Base-by-base conservation (phyloP, 1,284 basidiomycete species). In the Puccinia triticina region DNA sequence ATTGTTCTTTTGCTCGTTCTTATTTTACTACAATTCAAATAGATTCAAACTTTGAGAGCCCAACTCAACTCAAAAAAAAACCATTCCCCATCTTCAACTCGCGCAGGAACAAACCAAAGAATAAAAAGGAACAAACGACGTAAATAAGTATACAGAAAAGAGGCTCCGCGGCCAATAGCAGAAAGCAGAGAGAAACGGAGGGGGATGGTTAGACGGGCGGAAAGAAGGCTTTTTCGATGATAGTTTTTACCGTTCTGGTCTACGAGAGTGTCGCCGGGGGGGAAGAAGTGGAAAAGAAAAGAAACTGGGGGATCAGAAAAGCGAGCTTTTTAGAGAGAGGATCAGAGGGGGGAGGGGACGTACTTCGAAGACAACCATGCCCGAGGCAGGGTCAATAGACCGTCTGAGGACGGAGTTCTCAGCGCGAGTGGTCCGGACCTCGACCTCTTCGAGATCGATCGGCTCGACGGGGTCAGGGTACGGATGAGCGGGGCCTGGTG, bases 151-250 rank as follows among this genome's bases (percentile, higher is more conserved):
- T 43, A 43, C 40, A 43, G 12, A 43, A 43, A 43, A 43, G 40
- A 43, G 40, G 40, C 12, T 43, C 12, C 40, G 7, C 40, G 12
- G 40, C 40, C 4, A 43, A 43, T 7, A 43, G 40, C n/a, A n/a
- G 12, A 43, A 43, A 12, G 40, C 40, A 43, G 40, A 43, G 40
- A 50, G 48, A 57, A 26, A 29, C 10, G 37, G 53, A 40, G 32
- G 18, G 32, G 53, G 37, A 32, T 21, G 16, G 26, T 57, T 12
- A 66, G 18, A n/a, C 34, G 43, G 48, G 43, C 10, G 59, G 61
- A 69, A 78, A 78, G 48, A 50, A 78, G 21, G 50, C 76, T 55
- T 78, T 78, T 55, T 78, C 76, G 48, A 78, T 78, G 26, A 67
- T 53, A 48, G 76, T 78, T 67, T 34, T 48, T 23, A 66, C 61